Base-by-base conservation (phyloP, 768 basidiomycete species). In the Tulasnella sp. region DNA sequence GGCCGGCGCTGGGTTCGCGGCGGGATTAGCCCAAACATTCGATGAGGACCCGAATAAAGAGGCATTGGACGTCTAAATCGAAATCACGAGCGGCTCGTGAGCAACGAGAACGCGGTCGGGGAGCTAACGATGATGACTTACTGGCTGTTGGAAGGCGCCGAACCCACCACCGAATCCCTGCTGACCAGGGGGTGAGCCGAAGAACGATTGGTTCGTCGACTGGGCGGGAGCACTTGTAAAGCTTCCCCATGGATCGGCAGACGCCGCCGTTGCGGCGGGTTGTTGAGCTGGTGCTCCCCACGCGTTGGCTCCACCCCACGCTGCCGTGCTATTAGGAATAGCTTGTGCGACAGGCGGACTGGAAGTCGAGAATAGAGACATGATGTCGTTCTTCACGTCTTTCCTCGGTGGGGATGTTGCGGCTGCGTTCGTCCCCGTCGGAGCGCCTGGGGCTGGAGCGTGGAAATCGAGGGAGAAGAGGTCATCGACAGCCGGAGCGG, bases 391-490 rank as follows among this genome's bases (percentile, higher is more conserved):
- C 79, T 94, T 96, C 67, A 90, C 87, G 80, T 93, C 91, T 80
- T 92, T 93, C 82, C 86, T 87, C 0, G 86, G 85, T 64, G 81
- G 80, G 25, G 54, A 77, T 40, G 74, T 74, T 1, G 74, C 69
- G 15, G 78, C 37, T 1, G 77, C 70, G 7, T 82, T 78, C 0
- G 84, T 74, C 1, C 82, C 29, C 9, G 85, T 64, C 7, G 84
- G 71, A 36, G 84, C 79, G 2, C 87, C 80, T 0, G 91, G 89
- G 1, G 80, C 79, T 29, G 54, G 54, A 3, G 81, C 85, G 79
- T 92, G 91, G 83, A 96, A 97, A 82, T 96, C 94, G 74, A 96
- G 89, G 36, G 91, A 88, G 82, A 96, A 96, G 9, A 97, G 84
- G 79, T 93, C 92, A 78, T 91, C 87, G 76, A 85, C 83, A 15